Percentiles rank a stretch among this genome's conserved stretches.
Conservation (phyloP, 164 flowering plant species). For the Kingdonia uniflora region DNA sequence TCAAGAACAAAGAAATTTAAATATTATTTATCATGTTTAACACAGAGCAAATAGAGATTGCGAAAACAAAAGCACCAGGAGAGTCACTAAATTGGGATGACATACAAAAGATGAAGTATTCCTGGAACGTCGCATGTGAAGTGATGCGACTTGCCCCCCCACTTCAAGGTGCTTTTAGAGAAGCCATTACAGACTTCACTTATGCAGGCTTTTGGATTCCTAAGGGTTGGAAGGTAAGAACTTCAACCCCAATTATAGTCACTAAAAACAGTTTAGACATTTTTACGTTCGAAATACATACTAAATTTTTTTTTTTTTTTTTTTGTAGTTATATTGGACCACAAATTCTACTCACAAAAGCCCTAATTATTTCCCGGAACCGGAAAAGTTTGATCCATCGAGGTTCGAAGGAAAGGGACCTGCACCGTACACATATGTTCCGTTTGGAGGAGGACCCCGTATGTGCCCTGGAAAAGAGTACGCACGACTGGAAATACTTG, state of each 20-base stretch:
- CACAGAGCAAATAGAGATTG: conserved; percentile 20
- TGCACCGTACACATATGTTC: no score
- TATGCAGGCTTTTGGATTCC: conserved; percentile 18
- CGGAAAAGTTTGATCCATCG: conserved; percentile 15
- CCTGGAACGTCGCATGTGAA: no score
- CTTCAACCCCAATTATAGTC: background rate
- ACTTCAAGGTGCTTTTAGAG: no score
- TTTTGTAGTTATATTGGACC: conserved; percentile 13
- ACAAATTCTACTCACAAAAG: conserved; percentile 11
- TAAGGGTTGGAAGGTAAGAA: conserved; percentile 20
- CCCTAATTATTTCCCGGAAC: conserved; percentile 9
- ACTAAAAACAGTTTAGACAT: background rate
- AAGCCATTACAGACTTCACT: conserved; percentile 16
- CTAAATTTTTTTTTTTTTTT: background rate
- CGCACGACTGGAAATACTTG: no score
- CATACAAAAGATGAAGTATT: no score
- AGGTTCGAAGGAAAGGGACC: conserved; percentile 13
- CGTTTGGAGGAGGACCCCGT: no score
- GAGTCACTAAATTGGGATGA: conserved; percentile 20
- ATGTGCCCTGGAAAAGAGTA: no score
- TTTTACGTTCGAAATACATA: background rate
- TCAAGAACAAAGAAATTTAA: background rate
- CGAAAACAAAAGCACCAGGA: conserved; percentile 8
- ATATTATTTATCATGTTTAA: background rate
- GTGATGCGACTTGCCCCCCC: conserved; percentile 10